phyloP scores from a whole-genome alignment of 371 early-diverging fungal species.

The Mortierella sp. region DNA sequence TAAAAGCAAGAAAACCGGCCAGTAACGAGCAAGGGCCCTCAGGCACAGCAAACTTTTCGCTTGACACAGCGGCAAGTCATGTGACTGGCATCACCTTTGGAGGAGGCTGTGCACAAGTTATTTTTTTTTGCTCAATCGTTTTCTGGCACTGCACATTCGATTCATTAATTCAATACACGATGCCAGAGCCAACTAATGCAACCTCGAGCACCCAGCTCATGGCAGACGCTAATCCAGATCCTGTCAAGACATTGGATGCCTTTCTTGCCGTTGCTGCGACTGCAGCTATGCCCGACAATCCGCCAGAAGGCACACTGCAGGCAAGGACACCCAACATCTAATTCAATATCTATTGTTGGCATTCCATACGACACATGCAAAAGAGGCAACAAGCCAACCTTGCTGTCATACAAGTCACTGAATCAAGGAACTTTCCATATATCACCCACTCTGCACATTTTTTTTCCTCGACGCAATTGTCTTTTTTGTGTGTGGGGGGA shows the following conservation, averaged over 20 bases:
- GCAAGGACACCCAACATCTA: conserved; percentile 17
- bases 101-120: no score
- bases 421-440: background rate
- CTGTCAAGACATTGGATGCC: conserved; percentile 37
- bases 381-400: background rate
- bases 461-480: background rate
- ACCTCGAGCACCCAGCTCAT: conserved; percentile 23
- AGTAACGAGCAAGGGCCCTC: no score
- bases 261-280: conserved; percentile 29
- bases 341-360: background rate
- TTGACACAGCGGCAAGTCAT: no score
- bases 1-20: no score
- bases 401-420: background rate
- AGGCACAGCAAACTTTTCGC: no score
- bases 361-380: background rate
- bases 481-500: background rate
- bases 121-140: no score
- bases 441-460: background rate
- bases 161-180: background rate
- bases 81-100: no score
- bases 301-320: conserved; percentile 41
- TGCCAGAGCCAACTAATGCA: conserved; percentile 35
- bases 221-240: conserved; percentile 32
- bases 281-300: conserved; percentile 20
- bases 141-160: background rate